phyloP scores from a whole-genome alignment of 2,329 filamentous ascomycete species.

The Tolypocladium endophyticum region DNA sequence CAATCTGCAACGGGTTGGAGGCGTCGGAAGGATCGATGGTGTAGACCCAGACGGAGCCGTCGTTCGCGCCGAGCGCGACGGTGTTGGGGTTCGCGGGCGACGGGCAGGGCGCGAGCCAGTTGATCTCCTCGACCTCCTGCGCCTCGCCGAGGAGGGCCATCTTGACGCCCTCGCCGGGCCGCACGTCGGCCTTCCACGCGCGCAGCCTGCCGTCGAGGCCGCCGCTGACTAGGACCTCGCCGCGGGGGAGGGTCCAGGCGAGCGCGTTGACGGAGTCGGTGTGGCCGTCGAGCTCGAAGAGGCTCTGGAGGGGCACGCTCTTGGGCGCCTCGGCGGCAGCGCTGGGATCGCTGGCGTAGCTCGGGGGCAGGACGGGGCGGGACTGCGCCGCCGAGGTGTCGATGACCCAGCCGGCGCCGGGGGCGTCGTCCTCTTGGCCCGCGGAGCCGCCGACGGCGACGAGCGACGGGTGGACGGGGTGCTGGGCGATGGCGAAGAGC shows the following conservation, averaged over 20 bases:
- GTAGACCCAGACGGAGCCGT: constrained; percentile 95
- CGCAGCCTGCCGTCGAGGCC: constrained; percentile 79
- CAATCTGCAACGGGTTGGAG: constrained; percentile 59
- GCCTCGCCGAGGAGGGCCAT: constrained; percentile 61
- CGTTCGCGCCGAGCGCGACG: constrained; percentile 75
- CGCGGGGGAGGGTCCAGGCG: constrained; percentile 70
- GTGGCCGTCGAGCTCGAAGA: constrained; percentile 80
- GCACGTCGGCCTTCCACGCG: constrained; percentile 48
- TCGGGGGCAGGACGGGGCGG: constrained; percentile 62
- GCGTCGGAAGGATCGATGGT: constrained; percentile 59
- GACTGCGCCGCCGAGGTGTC: constrained; percentile 56
- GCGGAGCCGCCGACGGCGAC: constrained; percentile 77
- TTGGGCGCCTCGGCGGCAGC: constrained; percentile 34
- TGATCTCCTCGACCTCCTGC: constrained; percentile 89
- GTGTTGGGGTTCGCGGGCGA: constrained; percentile 63
- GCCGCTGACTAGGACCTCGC: constrained; percentile 76
- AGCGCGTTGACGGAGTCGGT: constrained; percentile 84
- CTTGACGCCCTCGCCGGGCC: constrained; percentile 34
- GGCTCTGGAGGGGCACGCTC: constrained; percentile 47
- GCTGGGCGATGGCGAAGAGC: constrained; percentile 90
- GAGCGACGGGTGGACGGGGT: constrained; percentile 67
- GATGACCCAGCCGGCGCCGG: constrained; percentile 77
- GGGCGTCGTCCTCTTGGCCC: constrained; percentile 45
- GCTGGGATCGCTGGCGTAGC: constrained; percentile 57
- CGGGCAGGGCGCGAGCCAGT: constrained; percentile 76